Conservation (phyloP, 345 rosid species). For the Salix caprea region DNA sequence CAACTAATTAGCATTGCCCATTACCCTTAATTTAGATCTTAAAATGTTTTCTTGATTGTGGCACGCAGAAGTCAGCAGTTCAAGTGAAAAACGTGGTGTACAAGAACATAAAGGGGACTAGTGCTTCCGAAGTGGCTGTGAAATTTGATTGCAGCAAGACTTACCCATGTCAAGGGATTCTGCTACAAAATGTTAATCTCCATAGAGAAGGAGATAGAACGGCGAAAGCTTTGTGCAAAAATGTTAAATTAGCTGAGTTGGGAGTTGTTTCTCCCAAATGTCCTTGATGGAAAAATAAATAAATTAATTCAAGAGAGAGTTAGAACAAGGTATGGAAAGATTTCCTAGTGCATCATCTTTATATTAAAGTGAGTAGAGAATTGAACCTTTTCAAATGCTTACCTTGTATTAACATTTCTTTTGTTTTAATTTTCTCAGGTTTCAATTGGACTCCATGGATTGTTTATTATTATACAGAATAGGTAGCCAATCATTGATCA, state of each 20-base stretch:
- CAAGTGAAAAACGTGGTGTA: conserved; percentile 64
- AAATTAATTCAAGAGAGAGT: not conserved
- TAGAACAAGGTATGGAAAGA: not conserved
- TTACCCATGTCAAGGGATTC: conserved; percentile 60
- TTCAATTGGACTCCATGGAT: not conserved
- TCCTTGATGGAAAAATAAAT: not conserved
- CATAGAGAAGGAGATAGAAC: conserved; percentile 20
- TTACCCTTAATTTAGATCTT: not conserved
- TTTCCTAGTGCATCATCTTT: not conserved
- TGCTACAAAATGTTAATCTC: conserved; percentile 45
- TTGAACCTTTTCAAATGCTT: not conserved
- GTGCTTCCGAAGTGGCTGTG: conserved; percentile 67
- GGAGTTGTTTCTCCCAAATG: conserved; percentile 60
- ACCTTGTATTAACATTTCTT: not conserved
- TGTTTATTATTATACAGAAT: not conserved
- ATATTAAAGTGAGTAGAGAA: not conserved
- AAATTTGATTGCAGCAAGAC: conserved; percentile 55
- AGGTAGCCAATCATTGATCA: not conserved
- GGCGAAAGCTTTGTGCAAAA: conserved; percentile 49
- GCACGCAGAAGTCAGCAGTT: conserved; percentile 60
- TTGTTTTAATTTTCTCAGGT: not conserved
- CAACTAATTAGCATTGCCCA: not conserved
- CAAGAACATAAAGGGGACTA: conserved; percentile 66
- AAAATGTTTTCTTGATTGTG: not conserved
- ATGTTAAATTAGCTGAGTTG: conserved; percentile 32